These are phyloP conservation scores for Aspergillus piperis DNA, from an alignment of 2,329 filamentous ascomycete genomes.

Conservation along the genomic window DNA sequence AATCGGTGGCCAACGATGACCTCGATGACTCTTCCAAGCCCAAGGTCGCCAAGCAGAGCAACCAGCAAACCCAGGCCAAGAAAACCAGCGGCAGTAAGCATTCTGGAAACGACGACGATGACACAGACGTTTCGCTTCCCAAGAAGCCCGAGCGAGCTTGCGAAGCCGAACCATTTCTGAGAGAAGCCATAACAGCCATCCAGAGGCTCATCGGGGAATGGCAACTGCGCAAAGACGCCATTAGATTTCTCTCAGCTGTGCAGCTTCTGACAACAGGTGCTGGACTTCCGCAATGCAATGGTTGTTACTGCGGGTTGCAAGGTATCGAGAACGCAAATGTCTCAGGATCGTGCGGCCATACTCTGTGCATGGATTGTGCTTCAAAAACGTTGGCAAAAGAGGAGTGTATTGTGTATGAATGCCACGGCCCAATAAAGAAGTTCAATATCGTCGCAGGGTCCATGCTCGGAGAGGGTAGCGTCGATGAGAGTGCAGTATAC, in stretches of 20 bases:
- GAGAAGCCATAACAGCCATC: conserved; percentile 22
- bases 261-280: conserved; percentile 21
- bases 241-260: conserved; percentile 28
- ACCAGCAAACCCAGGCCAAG: not conserved
- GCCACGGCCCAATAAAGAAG: conserved; percentile 39
- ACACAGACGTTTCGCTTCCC: not conserved
- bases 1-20: not conserved
- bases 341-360: conserved; percentile 55
- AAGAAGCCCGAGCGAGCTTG: conserved; percentile 16
- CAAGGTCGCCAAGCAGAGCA: not conserved
- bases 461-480: conserved; percentile 37
- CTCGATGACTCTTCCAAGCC: not conserved
- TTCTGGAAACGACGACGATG: not conserved
- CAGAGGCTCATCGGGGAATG: conserved; percentile 25
- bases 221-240: conserved; percentile 23
- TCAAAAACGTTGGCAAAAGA: conserved; percentile 23
- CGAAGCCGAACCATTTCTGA: conserved; percentile 23
- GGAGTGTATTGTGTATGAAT: conserved; percentile 45
- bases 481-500: conserved; percentile 21
- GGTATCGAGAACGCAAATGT: conserved; percentile 40
- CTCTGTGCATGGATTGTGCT: conserved; percentile 49
- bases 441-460: conserved; percentile 45
- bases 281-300: conserved; percentile 30
- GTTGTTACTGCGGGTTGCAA: conserved; percentile 32
- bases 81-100: not conserved